Conservation (phyloP, 2,329 filamentous ascomycete genomes). For the Diaporthe ampelina region DNA sequence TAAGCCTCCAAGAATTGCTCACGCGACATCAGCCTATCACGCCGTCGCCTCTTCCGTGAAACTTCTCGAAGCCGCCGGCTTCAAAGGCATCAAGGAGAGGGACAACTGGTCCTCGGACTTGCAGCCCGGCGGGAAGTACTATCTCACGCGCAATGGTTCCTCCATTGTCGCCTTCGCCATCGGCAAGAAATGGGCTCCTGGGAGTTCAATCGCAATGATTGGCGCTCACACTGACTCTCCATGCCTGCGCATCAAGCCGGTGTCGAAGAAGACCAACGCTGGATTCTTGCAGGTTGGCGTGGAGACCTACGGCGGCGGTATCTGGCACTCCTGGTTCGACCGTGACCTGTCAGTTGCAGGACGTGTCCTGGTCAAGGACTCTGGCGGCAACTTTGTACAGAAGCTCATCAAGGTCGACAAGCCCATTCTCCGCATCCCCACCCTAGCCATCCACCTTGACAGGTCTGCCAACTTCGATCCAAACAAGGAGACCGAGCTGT, state of each 20-base stretch:
- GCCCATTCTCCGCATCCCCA: conserved; percentile 92
- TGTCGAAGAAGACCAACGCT: conserved; percentile 87
- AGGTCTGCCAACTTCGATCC: conserved; percentile 88
- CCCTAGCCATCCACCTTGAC: conserved; percentile 93
- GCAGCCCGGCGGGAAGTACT: conserved; percentile 93
- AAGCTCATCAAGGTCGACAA: conserved; percentile 91
- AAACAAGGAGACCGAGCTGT: conserved; percentile 97
- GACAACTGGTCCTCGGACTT: conserved; percentile 88
- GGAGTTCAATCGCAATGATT: conserved; percentile 92
- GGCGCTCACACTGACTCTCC: conserved; percentile 97
- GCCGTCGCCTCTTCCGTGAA: conserved; percentile 85
- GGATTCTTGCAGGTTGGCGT: conserved; percentile 96
- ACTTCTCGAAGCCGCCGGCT: conserved; percentile 85
- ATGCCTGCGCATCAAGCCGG: conserved; percentile 91
- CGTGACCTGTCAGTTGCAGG: conserved; percentile 93
- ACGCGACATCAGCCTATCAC: conserved; percentile 82
- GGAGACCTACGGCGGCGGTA: conserved; percentile 95
- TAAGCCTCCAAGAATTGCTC: conserved; percentile 22
- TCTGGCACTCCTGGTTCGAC: conserved; percentile 99
- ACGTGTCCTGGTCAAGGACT: conserved; percentile 83
- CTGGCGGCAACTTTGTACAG: conserved; percentile 81
- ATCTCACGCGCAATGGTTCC: conserved; percentile 92
- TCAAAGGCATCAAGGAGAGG: conserved; percentile 89
- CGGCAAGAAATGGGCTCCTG: conserved; percentile 90
- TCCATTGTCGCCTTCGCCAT: conserved; percentile 95